These are phyloP conservation scores for Populus tremula DNA, from an alignment of 345 rosid species.

Conservation along the genomic window DNA sequence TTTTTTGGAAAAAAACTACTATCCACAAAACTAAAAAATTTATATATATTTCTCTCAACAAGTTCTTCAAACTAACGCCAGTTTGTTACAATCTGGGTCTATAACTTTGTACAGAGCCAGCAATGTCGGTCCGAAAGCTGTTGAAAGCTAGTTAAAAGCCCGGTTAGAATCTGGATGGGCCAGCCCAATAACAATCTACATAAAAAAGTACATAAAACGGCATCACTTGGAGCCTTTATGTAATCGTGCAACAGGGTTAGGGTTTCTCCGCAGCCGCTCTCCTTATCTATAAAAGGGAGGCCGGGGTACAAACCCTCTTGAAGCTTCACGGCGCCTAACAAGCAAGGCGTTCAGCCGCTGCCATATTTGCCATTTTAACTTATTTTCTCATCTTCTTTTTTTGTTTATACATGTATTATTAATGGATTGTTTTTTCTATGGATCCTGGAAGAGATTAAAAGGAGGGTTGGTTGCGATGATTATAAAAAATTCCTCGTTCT, in stretches of 20 bases:
- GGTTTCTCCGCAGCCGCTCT: neutral
- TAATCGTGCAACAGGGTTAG: neutral
- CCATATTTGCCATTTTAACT: neutral
- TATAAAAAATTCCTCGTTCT: conserved; percentile 34
- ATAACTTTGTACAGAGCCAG: neutral
- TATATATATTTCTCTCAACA: no score
- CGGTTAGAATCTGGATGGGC: neutral
- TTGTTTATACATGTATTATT: neutral
- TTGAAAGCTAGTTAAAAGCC: neutral
- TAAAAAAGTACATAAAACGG: neutral
- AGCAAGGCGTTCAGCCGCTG: neutral
- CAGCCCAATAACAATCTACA: neutral
- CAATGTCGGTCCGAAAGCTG: neutral
- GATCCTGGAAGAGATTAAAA: neutral
- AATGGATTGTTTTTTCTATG: neutral
- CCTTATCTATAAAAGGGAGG: neutral
- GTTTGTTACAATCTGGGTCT: neutral
- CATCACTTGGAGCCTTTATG: neutral
- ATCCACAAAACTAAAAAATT: no score
- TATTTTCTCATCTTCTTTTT: neutral
- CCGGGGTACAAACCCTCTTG: no score
- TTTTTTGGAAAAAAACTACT: no score
- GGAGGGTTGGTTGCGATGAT: conserved; percentile 23
- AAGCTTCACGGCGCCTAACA: neutral
- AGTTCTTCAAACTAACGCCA: no score